These are phyloP conservation scores for Ogataea paradorogensis DNA, from an alignment of 805 yeast genomes.

Conservation along the genomic window DNA sequence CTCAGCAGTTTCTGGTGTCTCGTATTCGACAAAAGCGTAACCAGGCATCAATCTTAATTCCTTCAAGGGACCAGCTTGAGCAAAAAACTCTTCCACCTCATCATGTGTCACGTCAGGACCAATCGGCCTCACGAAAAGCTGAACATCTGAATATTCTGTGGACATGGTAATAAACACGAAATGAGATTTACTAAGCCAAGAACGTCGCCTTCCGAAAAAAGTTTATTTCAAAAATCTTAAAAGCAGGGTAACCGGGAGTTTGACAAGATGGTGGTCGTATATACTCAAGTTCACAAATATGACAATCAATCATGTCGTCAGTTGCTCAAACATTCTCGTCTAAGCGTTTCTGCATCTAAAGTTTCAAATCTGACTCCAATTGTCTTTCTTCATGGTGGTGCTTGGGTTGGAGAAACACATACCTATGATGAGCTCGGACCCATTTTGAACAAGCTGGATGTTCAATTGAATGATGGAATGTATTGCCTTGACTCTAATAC, in stretches of 20 bases:
- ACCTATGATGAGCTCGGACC: slow-evolving; percentile 53
- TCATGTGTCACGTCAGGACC: slow-evolving; percentile 38
- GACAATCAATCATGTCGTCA: slow-evolving; percentile 18
- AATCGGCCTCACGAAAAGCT: slow-evolving; percentile 38
- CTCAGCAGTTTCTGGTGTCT: slow-evolving; percentile 52
- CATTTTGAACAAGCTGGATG: slow-evolving; percentile 27
- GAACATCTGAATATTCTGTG: slow-evolving; percentile 35
- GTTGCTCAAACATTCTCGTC: slow-evolving; percentile 16
- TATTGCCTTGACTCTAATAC: not conserved
- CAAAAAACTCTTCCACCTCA: slow-evolving; percentile 66
- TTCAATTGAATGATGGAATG: slow-evolving; percentile 12
- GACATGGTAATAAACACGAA: slow-evolving; percentile 11
- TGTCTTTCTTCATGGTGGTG: slow-evolving; percentile 82
- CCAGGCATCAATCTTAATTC: slow-evolving; percentile 76
- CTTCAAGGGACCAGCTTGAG: slow-evolving; percentile 61
- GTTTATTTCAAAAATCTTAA: not conserved
- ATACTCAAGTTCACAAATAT: slow-evolving; percentile 7
- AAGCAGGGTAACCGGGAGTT: slow-evolving; percentile 1
- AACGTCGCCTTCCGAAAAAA: slow-evolving; percentile 6
- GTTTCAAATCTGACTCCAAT: slow-evolving; percentile 10
- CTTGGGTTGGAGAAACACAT: slow-evolving; percentile 73
- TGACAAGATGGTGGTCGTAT: slow-evolving; percentile 8
- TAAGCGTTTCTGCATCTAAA: slow-evolving; percentile 5
- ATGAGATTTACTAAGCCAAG: slow-evolving; percentile 1
- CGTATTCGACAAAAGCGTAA: slow-evolving; percentile 86